phyloP scores from a whole-genome alignment of 2,329 filamentous ascomycete genomes.

The Fusarium sp. region DNA sequence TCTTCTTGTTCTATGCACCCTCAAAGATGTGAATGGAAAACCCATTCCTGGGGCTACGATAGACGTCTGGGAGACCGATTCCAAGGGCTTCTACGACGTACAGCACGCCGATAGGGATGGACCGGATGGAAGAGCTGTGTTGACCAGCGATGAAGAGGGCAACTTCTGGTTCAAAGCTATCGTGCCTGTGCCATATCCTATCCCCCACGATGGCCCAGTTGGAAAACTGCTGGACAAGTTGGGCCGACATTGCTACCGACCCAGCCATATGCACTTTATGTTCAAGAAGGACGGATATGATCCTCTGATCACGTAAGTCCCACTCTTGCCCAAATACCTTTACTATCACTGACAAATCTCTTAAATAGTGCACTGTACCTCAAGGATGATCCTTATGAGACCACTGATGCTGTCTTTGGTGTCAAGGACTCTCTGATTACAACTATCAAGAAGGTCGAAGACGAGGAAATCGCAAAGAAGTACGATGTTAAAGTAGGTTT shows the following conservation, averaged over 20 bases:
- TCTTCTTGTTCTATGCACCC: slow-evolving; percentile 74
- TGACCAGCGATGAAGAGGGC: slow-evolving; percentile 47
- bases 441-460: neutral
- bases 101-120: slow-evolving; percentile 71
- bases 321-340: accelerated
- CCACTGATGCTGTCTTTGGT: slow-evolving; percentile 26
- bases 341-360: neutral
- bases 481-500: slow-evolving; percentile 8
- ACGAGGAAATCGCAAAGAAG: slow-evolving; percentile 8
- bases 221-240: slow-evolving; percentile 75
- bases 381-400: slow-evolving; percentile 23
- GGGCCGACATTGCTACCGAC: slow-evolving; percentile 81
- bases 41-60: slow-evolving; percentile 74
- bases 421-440: slow-evolving; percentile 30
- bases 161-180: slow-evolving; percentile 84
- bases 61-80: slow-evolving; percentile 85
- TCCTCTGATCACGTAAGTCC: slow-evolving; percentile 28
- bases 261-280: slow-evolving; percentile 89
- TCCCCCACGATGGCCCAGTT: slow-evolving; percentile 86
- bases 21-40: slow-evolving; percentile 70
- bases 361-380: slow-evolving; percentile 15
- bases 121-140: slow-evolving; percentile 49
- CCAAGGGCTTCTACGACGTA: slow-evolving; percentile 80
- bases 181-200: slow-evolving; percentile 86
- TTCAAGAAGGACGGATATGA: slow-evolving; percentile 64